These are phyloP conservation scores for Clonostachys byssicola DNA, from an alignment of 2,329 filamentous ascomycete genomes.

Conservation along the genomic window DNA sequence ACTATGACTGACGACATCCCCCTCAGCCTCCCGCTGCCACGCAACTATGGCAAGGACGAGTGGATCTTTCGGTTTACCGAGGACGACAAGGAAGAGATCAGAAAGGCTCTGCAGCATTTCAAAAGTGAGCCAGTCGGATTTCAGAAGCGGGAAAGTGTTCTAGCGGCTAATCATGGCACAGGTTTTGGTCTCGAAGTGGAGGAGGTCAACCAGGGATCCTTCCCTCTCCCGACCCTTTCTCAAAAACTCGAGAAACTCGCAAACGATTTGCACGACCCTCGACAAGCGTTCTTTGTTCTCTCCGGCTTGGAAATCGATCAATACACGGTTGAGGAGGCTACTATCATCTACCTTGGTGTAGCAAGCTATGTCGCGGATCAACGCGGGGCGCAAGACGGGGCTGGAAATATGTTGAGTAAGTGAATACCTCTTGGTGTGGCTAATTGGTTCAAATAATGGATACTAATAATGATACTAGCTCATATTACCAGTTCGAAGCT, in stretches of 20 bases:
- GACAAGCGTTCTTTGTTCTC: constrained; percentile 1
- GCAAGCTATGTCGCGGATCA: constrained; percentile 1
- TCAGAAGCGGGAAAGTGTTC: no score
- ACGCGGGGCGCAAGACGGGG: background rate
- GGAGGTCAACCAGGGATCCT: background rate
- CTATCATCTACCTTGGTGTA: constrained; percentile 1
- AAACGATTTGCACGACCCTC: background rate
- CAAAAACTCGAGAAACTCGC: background rate
- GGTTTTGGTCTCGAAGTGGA: no score
- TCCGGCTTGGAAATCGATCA: background rate
- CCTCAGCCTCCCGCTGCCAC: no score
- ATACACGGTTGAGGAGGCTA: constrained; percentile 1
- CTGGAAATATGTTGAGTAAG: background rate
- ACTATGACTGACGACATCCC: no score
- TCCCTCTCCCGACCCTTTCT: constrained; percentile 1
- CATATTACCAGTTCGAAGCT: background rate
- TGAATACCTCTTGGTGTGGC: background rate
- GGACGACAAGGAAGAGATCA: background rate
- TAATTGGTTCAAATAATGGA: background rate
- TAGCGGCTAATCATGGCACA: no score
- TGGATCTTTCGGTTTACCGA: background rate
- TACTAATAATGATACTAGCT: background rate
- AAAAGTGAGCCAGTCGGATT: no score
- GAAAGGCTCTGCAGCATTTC: background rate
- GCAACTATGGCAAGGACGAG: background rate